A percentile compares a stretch with the other conserved stretches of the same genome.
Evolutionary conservation across 2,329 filamentous ascomycete species (phyloP).

Genomic region (Pseudomassariella vexata): DNA sequence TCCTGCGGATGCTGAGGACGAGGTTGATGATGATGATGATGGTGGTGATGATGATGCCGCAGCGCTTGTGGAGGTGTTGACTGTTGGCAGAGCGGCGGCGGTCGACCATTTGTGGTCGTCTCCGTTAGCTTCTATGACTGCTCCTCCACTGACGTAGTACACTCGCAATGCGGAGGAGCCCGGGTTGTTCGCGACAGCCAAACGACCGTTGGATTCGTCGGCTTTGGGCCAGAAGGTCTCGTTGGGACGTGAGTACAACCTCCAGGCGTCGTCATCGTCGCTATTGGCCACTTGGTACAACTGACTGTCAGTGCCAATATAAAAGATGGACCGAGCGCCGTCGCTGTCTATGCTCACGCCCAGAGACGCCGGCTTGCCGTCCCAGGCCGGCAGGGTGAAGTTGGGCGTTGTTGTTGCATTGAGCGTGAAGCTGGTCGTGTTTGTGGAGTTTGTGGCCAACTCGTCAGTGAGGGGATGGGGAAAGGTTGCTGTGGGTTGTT

Average conservation of each 20-base stretch:
- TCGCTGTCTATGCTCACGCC: slow-evolving; percentile 22
- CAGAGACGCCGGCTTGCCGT: slow-evolving; percentile 20
- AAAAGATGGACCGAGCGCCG: slow-evolving; percentile 26
- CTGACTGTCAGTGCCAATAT: slow-evolving; percentile 28
- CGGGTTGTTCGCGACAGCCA: slow-evolving; percentile 24
- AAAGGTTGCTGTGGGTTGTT: slow-evolving; percentile 21
- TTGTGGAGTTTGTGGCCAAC: slow-evolving; percentile 18
- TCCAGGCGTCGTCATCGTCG: slow-evolving; percentile 21
- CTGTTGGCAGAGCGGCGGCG: slow-evolving; percentile 17
- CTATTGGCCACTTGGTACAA: slow-evolving; percentile 25
- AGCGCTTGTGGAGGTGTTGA: slow-evolving; percentile 11
- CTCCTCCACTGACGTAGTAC: slow-evolving; percentile 27
- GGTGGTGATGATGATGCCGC: slow-evolving; percentile 2
- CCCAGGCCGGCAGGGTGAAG: slow-evolving; percentile 25
- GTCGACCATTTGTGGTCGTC: slow-evolving; percentile 22
- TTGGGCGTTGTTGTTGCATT: slow-evolving; percentile 11
- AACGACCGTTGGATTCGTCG: slow-evolving; percentile 18
- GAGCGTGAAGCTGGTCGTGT: slow-evolving; percentile 12
- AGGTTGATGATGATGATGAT: slow-evolving; percentile 15
- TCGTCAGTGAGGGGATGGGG: slow-evolving; percentile 22
- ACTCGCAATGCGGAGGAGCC: slow-evolving; percentile 18
- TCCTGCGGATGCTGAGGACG: slow-evolving; percentile 1
- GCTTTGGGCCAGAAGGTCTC: slow-evolving; percentile 13
- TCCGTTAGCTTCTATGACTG: slow-evolving; percentile 24
- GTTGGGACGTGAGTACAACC: slow-evolving; percentile 12